Conservation (phyloP, 192 early-diverging fungal species). For the Rhizophlyctis rosea region DNA sequence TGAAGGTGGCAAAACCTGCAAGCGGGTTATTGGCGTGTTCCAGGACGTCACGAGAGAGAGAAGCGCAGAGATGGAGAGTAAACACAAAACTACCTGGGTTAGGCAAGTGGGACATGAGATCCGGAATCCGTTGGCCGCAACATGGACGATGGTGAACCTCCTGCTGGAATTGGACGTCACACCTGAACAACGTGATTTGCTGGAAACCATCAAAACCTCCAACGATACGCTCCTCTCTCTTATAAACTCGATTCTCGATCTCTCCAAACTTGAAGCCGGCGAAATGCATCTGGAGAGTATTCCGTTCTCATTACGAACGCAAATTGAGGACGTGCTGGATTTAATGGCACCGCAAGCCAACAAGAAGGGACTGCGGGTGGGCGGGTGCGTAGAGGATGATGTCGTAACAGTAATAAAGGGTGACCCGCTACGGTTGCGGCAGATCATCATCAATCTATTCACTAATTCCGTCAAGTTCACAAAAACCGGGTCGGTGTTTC, state of each 20-base stretch:
- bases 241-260: conserved; percentile 73
- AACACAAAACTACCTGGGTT: conserved; percentile 23
- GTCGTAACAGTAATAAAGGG: conserved; percentile 71
- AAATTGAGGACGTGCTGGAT: conserved; percentile 66
- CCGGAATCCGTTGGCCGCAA: conserved; percentile 23
- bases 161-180: conserved; percentile 19
- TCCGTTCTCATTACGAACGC: conserved; percentile 60
- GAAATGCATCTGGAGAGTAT: conserved; percentile 75
- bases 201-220: conserved; percentile 26
- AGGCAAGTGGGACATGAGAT: conserved; percentile 32
- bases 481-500: conserved; percentile 20
- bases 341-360: conserved; percentile 69
- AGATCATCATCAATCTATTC: conserved; percentile 79
- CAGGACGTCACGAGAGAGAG: conserved; percentile 19
- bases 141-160: conserved; percentile 27
- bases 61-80: conserved; percentile 18
- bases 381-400: conserved; percentile 62
- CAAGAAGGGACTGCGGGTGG: conserved; percentile 70
- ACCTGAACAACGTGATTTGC: conserved; percentile 17
- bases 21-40: conserved; percentile 26
- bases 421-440: conserved; percentile 71
- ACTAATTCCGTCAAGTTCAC: conserved; percentile 75
- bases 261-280: conserved; percentile 67
- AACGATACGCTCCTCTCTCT: conserved; percentile 72
- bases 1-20: background rate